Evolutionary conservation across 2,329 filamentous ascomycete genomes (phyloP).

Genomic region (Periconia macrospinosa): DNA sequence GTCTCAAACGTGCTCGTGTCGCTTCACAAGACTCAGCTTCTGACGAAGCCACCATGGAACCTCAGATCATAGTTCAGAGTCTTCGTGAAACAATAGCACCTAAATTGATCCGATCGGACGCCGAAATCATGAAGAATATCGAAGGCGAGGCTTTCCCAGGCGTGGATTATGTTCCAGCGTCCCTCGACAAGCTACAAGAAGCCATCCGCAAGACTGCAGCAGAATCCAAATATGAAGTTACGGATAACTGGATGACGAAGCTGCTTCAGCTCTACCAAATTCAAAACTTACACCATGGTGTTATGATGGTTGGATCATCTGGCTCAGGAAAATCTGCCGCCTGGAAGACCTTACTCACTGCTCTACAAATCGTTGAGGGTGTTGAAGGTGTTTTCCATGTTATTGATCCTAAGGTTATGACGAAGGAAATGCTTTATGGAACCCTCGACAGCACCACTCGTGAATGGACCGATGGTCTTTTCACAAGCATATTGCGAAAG

Average conservation of each 20-base stretch:
- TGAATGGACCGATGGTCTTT: slow-evolving; percentile 98
- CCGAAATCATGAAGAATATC: slow-evolving; percentile 81
- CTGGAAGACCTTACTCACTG: slow-evolving; percentile 90
- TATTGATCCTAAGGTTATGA: slow-evolving; percentile 99
- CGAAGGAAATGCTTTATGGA: slow-evolving; percentile 95
- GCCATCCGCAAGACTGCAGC: slow-evolving; percentile 81
- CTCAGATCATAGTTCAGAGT: slow-evolving; percentile 98
- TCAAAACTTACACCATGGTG: slow-evolving; percentile 95
- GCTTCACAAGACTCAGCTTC: slow-evolving; percentile 59
- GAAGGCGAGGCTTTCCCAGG: slow-evolving; percentile 88
- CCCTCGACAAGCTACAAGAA: slow-evolving; percentile 74
- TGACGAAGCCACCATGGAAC: slow-evolving; percentile 77
- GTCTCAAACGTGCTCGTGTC: slow-evolving; percentile 84
- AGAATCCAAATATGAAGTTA: slow-evolving; percentile 86
- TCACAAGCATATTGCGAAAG: slow-evolving; percentile 96
- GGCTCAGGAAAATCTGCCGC: slow-evolving; percentile 96
- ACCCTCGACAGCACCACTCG: slow-evolving; percentile 94
- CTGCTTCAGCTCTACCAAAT: slow-evolving; percentile 97
- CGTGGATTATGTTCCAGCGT: slow-evolving; percentile 88
- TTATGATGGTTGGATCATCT: slow-evolving; percentile 99
- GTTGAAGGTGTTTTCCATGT: slow-evolving; percentile 95
- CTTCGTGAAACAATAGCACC: slow-evolving; percentile 97
- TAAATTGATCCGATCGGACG: slow-evolving; percentile 91
- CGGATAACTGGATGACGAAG: slow-evolving; percentile 96
- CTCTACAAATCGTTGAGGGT: slow-evolving; percentile 85